Percentiles rank a stretch among this genome's conserved stretches.
These are phyloP conservation scores for Coelastrella sp. DNA, from an alignment of 139 green algal species.

Conservation along the genomic window DNA sequence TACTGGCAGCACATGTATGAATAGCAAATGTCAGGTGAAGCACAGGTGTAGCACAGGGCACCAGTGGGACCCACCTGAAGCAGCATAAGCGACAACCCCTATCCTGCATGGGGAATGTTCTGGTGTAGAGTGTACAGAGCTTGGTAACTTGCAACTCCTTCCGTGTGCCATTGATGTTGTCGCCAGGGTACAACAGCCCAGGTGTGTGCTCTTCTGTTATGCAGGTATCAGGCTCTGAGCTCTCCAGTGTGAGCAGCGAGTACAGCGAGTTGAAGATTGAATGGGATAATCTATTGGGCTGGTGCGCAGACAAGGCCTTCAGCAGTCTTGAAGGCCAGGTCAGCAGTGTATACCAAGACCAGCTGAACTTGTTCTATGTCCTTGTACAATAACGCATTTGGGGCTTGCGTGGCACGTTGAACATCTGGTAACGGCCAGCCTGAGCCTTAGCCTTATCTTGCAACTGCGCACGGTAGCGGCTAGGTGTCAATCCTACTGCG, in stretches of 20 bases:
- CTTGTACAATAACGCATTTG: constrained; percentile 10
- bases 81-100: too few relatives aligned
- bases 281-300: constrained; percentile 37
- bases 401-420: neutral
- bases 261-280: neutral
- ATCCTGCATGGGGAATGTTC: too few relatives aligned
- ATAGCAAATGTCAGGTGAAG: too few relatives aligned
- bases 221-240: neutral
- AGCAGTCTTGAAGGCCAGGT: constrained; percentile 1
- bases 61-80: too few relatives aligned
- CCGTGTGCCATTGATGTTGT: too few relatives aligned
- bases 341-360: constrained; percentile 22
- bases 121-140: neutral
- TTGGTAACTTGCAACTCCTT: neutral
- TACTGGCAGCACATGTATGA: too few relatives aligned
- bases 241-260: neutral
- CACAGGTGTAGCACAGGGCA: too few relatives aligned
- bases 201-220: neutral
- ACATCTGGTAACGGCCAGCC: too few relatives aligned
- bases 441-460: too few relatives aligned
- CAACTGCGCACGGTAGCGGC: too few relatives aligned
- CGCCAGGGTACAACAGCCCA: neutral
- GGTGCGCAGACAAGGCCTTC: constrained; percentile 40
- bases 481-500: too few relatives aligned
- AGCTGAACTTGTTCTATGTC: constrained; percentile 35